Base-by-base conservation (phyloP, 441 rosid genomes). In the Aquilaria agallochum region DNA sequence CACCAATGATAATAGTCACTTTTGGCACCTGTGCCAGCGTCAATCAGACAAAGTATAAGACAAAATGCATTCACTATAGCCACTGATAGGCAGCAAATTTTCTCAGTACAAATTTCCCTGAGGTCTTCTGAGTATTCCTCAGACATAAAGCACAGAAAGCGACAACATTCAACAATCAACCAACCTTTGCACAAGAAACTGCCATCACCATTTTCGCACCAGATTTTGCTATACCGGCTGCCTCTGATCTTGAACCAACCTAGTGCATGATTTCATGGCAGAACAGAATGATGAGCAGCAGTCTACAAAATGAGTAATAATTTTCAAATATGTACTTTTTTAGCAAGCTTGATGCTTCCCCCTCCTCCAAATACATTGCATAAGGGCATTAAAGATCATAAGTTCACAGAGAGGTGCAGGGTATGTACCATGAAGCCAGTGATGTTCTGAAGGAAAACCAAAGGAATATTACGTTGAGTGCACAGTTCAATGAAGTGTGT, bases 151-250 rank as follows among this genome's bases (percentile, higher is more conserved):
- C 27, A 42, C 45, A 11, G 13, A 30, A 50, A 30, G 50, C 12
- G 13, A 7, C 31, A 10, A 53, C 44, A 9, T 30, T 20, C 7
- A 47, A 50, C 59, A 9, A 53, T 11, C 47, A 36, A 70, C 69
- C 54, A 59, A 91, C 97, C 96, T 89, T 91, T 55, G 97, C 97
- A 75, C 96, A 89, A 60, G 97, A 87, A 71, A 94, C 97, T 65
- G 99, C 99, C 99, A 91, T 91, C 74, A 94, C 99, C 96, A 91
- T 83, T 81, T 94, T 94, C 9, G 97, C 99, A 68, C 97, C 99
- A 44, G 99, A 79, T 85, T 91, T 94, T 65, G 99, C 99, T 69
- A 94, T 94, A 51, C 99, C 99, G 67, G 76, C 83, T 66, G 97
- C 97, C 82, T 94, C 98, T 36, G 98, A 88, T 81, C 86, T 85